Percentiles rank a stretch among this genome's conserved stretches.
These are phyloP conservation scores for Linaria vulgaris DNA, from an alignment of 257 asterid species.

Conservation along the genomic window DNA sequence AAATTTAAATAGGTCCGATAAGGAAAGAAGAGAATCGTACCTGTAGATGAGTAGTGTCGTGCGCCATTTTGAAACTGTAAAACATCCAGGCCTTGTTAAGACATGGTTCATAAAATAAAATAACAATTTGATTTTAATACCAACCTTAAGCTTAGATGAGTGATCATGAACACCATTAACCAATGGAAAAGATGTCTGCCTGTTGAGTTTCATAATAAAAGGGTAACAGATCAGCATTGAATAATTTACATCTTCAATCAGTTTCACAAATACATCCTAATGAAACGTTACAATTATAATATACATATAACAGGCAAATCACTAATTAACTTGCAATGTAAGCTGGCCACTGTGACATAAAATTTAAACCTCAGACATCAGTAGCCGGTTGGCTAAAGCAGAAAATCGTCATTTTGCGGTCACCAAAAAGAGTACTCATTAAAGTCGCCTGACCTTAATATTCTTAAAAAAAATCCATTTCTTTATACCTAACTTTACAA, in stretches of 20 bases:
- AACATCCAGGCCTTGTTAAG: slow-evolving; percentile 35
- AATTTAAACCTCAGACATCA: slow-evolving; percentile 7
- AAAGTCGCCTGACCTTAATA: slow-evolving; percentile 7
- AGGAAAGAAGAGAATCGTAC: slow-evolving; percentile 38
- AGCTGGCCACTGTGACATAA: slow-evolving; percentile 8
- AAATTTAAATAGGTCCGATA: slow-evolving; percentile 17
- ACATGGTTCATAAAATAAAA: slow-evolving; percentile 16
- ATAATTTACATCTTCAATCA: slow-evolving; percentile 13
- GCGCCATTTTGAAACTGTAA: slow-evolving; percentile 61
- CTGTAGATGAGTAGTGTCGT: slow-evolving; percentile 73
- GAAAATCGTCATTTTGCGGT: slow-evolving; percentile 15
- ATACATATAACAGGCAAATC: not conserved
- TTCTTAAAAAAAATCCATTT: too few species aligned
- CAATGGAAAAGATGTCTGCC: slow-evolving; percentile 49
- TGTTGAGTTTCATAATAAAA: slow-evolving; percentile 40
- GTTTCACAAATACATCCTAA: slow-evolving; percentile 19
- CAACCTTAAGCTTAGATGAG: slow-evolving; percentile 62
- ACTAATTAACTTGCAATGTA: slow-evolving; percentile 13
- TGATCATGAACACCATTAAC: slow-evolving; percentile 42
- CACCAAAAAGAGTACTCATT: slow-evolving; percentile 8
- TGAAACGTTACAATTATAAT: not conserved
- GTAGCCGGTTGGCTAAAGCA: slow-evolving; percentile 2
- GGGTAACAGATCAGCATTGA: slow-evolving; percentile 8
- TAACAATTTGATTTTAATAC: slow-evolving; percentile 24
- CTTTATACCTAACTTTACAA: too few species aligned